These are phyloP conservation scores for Thalia dealbata DNA, from an alignment of 176 grass and related monocot species.

Conservation along the genomic window DNA sequence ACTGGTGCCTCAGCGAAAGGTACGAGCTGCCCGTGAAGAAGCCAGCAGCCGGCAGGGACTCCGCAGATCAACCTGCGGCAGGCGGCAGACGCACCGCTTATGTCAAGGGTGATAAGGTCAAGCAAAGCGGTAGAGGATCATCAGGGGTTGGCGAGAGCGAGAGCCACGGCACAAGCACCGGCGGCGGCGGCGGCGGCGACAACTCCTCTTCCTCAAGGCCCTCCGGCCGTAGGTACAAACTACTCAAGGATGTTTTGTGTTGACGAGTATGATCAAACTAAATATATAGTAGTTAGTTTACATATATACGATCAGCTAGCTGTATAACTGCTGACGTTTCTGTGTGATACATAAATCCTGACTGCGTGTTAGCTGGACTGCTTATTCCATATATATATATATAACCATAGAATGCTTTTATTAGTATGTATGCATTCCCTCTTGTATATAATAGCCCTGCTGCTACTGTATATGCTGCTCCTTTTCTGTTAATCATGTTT, in stretches of 20 bases:
- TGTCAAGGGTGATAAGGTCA: conserved; percentile 20
- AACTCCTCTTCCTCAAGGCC: conserved; percentile 30
- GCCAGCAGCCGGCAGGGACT: conserved; percentile 9
- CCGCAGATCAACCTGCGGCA: neutral
- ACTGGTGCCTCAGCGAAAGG: conserved; percentile 75
- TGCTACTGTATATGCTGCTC: too few relatives aligned
- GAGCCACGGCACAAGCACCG: conserved; percentile 6
- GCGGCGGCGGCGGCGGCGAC: neutral
- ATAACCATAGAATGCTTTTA: too few relatives aligned
- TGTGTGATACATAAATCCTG: too few relatives aligned
- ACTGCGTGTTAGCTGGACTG: too few relatives aligned
- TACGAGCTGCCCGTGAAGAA: conserved; percentile 29
- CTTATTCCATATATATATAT: too few relatives aligned
- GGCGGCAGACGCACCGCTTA: neutral
- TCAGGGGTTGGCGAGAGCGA: conserved; percentile 11
- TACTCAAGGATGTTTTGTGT: conserved; percentile 90
- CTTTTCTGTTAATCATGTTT: too few relatives aligned
- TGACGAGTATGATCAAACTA: conserved; percentile 12
- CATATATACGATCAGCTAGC: too few relatives aligned
- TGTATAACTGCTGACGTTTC: too few relatives aligned
- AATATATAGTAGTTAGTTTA: too few relatives aligned
- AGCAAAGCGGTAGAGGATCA: conserved; percentile 12
- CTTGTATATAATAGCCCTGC: too few relatives aligned
- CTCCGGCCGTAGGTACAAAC: conserved; percentile 84
- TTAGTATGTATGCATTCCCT: too few relatives aligned